Base-by-base conservation (phyloP, 352 stramenopile genomes). In the Phytophthora syringae region DNA sequence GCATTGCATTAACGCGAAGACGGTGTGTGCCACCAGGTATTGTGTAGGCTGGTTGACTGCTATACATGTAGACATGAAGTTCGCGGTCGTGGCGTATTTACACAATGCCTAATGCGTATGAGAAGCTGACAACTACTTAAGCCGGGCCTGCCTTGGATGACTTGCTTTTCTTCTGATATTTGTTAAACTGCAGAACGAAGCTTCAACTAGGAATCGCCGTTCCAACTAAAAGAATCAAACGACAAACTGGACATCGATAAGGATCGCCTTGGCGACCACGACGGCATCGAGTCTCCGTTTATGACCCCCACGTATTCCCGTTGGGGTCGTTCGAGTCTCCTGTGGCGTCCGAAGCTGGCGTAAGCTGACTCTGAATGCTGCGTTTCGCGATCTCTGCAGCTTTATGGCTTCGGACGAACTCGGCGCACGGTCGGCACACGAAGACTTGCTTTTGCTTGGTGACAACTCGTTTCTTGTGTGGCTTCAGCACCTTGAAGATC, bases 331-430 rank as follows among this genome's bases (percentile, higher is more conserved):
- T 70, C 32, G 36, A 57, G 28, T 42, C 48, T 24, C 53, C 49
- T 36, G 60, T 66, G 10, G 59, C 67, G 32, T 66, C 54, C 5
- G 64, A 77, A 2, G 49, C 59, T 68, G 58, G 64, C 25, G 70
- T 74, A 7, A 68, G 13, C 48, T 65, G 52, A 10, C 72, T 40
- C 22, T 56, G 13, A 20, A 56, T 39, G n/a, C 50, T 42, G 18
- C 45, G 32, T 48, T 34, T 58, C 16, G 60, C 64, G 55, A 77
- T 64, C 42, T 75, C 65, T 0, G 21, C 16, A 15, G 65, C 37
- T 30, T 74, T 71, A 18, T 77, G 65, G n/a, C 52, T 53, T 32
- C 55, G 54, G 0, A 77, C 65, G n/a, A 74, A 74, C 18, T 72
- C 65, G 11, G 64, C 18, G 32, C 70, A 77, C 7, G 64, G 58